Conservation (phyloP, 495 filamentous ascomycete genomes). For the Penicillium daleae region DNA sequence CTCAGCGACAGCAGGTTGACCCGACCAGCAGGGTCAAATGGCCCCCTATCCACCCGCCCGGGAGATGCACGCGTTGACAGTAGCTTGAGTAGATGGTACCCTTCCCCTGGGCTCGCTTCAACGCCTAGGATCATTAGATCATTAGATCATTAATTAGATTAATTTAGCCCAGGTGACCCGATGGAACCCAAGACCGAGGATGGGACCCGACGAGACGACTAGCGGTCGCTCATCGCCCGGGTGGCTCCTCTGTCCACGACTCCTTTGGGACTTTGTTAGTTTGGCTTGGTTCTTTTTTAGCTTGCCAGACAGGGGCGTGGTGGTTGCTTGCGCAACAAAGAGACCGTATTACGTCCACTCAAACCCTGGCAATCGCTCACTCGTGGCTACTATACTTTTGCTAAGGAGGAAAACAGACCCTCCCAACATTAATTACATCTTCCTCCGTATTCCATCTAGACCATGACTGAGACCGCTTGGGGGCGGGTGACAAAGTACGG, state of each 20-base stretch:
- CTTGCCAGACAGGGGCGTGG: not conserved
- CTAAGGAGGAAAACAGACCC: not conserved
- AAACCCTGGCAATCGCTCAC: not conserved
- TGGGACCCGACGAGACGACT: constrained; percentile 2
- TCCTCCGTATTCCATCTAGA: not conserved
- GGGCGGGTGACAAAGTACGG: constrained; percentile 27
- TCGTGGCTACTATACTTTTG: not conserved
- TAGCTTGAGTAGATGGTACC: constrained; percentile 26
- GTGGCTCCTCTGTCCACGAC: not conserved
- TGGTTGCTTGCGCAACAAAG: not conserved
- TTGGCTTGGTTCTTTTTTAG: not conserved
- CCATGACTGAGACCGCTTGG: not conserved
- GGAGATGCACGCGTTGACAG: constrained; percentile 35
- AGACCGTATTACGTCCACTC: not conserved
- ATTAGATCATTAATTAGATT: constrained; percentile 2
- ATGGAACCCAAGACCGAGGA: constrained; percentile 3
- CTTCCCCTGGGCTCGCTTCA: constrained; percentile 22
- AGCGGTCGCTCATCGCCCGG: not conserved
- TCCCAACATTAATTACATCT: not conserved
- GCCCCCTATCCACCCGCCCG: constrained; percentile 20
- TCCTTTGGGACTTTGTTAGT: not conserved
- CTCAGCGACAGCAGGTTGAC: not conserved
- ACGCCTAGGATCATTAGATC: not conserved
- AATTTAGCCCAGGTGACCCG: not conserved
- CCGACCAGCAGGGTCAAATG: not conserved